Evolutionary conservation across 164 flowering plant species (phyloP).

Genomic region (Malania oleifera): DNA sequence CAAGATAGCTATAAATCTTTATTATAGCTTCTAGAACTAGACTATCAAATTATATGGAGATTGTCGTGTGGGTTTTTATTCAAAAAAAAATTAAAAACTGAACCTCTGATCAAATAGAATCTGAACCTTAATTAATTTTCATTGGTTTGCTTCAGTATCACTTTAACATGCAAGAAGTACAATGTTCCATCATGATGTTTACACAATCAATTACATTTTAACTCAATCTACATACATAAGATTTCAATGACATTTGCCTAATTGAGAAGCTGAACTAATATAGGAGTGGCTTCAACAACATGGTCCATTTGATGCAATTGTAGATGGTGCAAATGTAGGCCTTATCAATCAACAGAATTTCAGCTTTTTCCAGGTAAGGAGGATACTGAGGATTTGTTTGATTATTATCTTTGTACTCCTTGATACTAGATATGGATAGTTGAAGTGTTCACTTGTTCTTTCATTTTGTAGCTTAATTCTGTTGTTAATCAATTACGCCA

Average conservation of each 20-base stretch:
- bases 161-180: too few relatives aligned
- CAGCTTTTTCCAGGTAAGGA: conserved; percentile 59
- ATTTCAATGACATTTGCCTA: conserved; percentile 16
- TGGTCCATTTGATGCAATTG: conserved; percentile 96
- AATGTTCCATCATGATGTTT: too few relatives aligned
- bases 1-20: too few relatives aligned
- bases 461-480: conserved; percentile 52
- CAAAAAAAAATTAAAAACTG: too few relatives aligned
- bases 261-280: conserved; percentile 24
- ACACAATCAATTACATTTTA: too few relatives aligned
- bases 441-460: conserved; percentile 4
- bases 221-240: conserved; percentile 3
- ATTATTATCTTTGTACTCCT: background rate
- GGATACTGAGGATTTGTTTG: background rate
- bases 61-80: too few relatives aligned
- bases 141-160: too few relatives aligned
- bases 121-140: too few relatives aligned
- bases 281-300: conserved; percentile 80
- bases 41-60: too few relatives aligned
- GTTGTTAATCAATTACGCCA: conserved; percentile 48
- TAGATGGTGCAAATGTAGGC: conserved; percentile 93
- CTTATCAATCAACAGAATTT: conserved; percentile 38
- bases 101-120: too few relatives aligned
- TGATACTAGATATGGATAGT: background rate
- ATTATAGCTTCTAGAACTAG: too few relatives aligned